Evolutionary conservation across 176 grass and related monocot genomes (phyloP).

Genomic region (Saccharum officinarum): DNA sequence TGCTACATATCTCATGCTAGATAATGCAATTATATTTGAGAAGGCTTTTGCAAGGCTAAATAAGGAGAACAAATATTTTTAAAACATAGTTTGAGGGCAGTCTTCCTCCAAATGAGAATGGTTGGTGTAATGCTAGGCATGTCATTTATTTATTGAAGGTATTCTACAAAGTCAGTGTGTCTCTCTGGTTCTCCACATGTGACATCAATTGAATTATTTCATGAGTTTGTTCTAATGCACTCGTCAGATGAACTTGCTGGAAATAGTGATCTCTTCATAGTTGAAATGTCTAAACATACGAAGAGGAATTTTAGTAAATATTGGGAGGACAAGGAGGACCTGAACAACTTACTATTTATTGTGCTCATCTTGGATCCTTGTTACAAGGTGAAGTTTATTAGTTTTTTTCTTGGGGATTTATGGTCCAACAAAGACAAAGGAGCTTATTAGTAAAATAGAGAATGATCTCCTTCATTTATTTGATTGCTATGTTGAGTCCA

Average conservation of each 20-base stretch:
- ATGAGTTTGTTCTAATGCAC: too few relatives aligned
- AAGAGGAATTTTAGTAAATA: too few relatives aligned
- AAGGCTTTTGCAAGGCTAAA: background rate
- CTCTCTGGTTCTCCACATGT: too few relatives aligned
- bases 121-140: background rate
- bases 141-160: background rate
- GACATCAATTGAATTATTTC: too few relatives aligned
- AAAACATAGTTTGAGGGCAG: background rate
- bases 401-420: background rate
- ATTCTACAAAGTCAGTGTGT: background rate
- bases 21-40: background rate
- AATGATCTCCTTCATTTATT: background rate
- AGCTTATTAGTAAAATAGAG: background rate
- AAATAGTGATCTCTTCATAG: too few relatives aligned
- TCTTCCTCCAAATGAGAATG: background rate
- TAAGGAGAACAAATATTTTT: background rate
- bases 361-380: too few relatives aligned
- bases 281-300: too few relatives aligned
- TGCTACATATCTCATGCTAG: background rate
- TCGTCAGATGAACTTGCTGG: too few relatives aligned
- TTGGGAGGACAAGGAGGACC: too few relatives aligned
- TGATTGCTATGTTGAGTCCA: background rate
- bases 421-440: background rate
- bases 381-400: too few relatives aligned
- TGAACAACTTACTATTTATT: too few relatives aligned